Evolutionary conservation across 306 rosid species (phyloP), one percentile per base, ranked within the genome.

Genomic region (Sesbania bispinosa): DNA sequence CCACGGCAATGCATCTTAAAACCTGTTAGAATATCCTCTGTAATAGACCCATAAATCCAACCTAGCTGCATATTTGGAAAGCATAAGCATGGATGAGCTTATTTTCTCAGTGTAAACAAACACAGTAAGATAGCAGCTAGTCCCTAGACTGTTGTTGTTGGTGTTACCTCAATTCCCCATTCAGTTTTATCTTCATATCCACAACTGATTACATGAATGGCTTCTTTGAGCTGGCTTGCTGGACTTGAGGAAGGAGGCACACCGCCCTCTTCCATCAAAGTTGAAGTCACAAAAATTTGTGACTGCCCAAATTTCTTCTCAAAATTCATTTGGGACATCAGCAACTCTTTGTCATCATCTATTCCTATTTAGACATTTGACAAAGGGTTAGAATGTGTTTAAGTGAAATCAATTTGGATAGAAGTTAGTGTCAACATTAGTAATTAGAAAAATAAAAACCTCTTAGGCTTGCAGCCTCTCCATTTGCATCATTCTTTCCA

Each of bases 1-100:
- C 97, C 97, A 5, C 96, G 97, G 84, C 97, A 92, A 80, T 92
- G 97, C 97, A 92, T 92, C 83, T 92, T 92, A 54, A 92, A 92
- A 39, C 96, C 97, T 32, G 97, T 89, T 35, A 92, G 83, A 63
- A 92, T 92, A 79, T 92, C 97, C 77, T 89, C 97, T 75, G 97
- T 89, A 80, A 89, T 87, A 2, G 97, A 92, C 26, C 97, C 97
- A 26, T 92, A 92, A 43, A 89, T 92, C 97, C 97, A 92, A 52
- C 97, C 97, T 7, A 92, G 80, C 97, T 92, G 89, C 85, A 78
- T 11, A 13, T 66, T 36, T 47, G 23, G 58, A 62, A 73, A 43
- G n/a, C n/a, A n/a, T n/a, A n/a, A n/a, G 19, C 72, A 50, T 38
- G 46, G 51, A 23, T 67, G 43, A 21, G 69, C 20, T 23, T 24